Base-by-base conservation (phyloP, 2,329 filamentous ascomycete genomes). In the Aspergillus pseudoviridinutans region DNA sequence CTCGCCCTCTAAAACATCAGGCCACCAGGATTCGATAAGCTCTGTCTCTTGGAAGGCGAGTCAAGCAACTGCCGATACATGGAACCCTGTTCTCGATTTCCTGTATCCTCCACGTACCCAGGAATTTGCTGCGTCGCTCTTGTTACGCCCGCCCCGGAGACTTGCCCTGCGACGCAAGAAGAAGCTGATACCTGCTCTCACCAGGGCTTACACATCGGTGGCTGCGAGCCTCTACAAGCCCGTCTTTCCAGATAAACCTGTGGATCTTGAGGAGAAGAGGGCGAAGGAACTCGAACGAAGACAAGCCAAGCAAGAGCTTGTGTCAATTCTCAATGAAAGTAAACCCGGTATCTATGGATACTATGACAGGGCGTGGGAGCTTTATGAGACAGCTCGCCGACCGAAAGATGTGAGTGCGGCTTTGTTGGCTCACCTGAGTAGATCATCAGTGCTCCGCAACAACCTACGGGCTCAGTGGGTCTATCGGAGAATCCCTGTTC, bases 401-500 rank as follows among this genome's bases (percentile, higher is more conserved):
- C 72, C 70, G 6, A 32, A 57, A 10, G 59, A 68, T 20, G 51
- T 67, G 41, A 66, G 60, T 29, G 63, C 67, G 27, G 60, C 62
- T 50, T 61, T 76, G 35, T 71, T 79, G 53, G 62, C 61, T 6
- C 77, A 74, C 61, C 61, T 82, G 12, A 72, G 74, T 7, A 63
- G 59, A n/a, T 80, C 80, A 10, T 57, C 64, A 46, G 61, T 68
- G 12, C 38, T 66, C 2, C 51, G 73, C 25, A 75, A 83, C 64
- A 69, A 75, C 14, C 72, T 74, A 56, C 76, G 79, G 50, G 71
- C 74, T 20, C 71, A 78, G 51, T 60, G 71, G n/a, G 32, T 35
- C 58, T 84, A 8, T 84, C 84, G 63, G 66, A 77, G 29, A 57
- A 74, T 83, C 27, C 65, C 73, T 3, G 25, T 58, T 1, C 54